Evolutionary conservation across 371 early-diverging fungal genomes (phyloP).

Genomic region (Apophysomyces sp.): DNA sequence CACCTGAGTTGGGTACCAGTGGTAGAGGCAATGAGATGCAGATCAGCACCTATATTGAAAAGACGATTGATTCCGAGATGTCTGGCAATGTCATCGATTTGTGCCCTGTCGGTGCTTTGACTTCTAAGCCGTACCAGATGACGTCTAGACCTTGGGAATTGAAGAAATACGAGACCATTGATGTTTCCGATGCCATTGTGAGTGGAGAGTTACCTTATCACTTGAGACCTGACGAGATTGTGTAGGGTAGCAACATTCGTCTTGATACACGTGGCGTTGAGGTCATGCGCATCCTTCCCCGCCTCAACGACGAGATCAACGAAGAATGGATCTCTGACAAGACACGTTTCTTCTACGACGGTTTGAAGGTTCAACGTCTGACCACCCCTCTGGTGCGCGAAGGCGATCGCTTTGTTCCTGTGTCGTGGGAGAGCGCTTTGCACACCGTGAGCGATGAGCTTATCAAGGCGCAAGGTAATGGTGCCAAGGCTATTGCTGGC

Average conservation of each 20-base stretch:
- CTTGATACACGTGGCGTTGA: conserved; percentile 96
- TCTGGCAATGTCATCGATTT: conserved; percentile 97
- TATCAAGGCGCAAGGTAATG: conserved; percentile 51
- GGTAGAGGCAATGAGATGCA: conserved; percentile 98
- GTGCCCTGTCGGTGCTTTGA: conserved; percentile 98
- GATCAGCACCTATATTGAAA: conserved; percentile 94
- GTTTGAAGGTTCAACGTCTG: conserved; percentile 93
- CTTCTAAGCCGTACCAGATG: conserved; percentile 96
- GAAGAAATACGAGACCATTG: conserved; percentile 93
- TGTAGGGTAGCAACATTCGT: conserved; percentile 82
- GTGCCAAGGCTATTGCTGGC: conserved; percentile 90
- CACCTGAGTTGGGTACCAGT: conserved; percentile 91
- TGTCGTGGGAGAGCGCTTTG: conserved; percentile 89
- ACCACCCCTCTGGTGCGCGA: conserved; percentile 88
- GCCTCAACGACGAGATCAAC: conserved; percentile 95
- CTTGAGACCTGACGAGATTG: neutral
- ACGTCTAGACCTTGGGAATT: conserved; percentile 96
- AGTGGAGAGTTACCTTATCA: neutral
- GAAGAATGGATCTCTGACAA: conserved; percentile 99
- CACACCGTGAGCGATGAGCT: conserved; percentile 69
- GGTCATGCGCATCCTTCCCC: conserved; percentile 94
- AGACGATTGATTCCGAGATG: conserved; percentile 90
- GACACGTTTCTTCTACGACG: conserved; percentile 94
- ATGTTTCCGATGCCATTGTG: conserved; percentile 92
- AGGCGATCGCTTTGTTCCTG: conserved; percentile 82